Evolutionary conservation across 2,329 filamentous ascomycete species (phyloP).

Genomic region (Cercospora zeina): DNA sequence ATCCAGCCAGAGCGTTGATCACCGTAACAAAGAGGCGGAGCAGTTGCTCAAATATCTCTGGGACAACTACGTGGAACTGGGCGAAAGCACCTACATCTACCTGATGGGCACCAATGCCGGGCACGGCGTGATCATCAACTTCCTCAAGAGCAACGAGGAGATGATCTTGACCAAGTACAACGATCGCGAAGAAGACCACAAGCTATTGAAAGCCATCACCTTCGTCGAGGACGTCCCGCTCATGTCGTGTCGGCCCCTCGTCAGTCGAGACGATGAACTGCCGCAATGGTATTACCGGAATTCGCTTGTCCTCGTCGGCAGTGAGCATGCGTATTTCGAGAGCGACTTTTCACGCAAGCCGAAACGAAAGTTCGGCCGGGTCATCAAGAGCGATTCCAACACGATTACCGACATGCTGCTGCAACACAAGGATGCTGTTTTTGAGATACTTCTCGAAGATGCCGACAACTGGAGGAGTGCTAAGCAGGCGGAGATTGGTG

Average conservation of each 20-base stretch:
- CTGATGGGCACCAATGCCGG: constrained; percentile 88
- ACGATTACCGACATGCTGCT: constrained; percentile 59
- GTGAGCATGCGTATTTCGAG: constrained; percentile 73
- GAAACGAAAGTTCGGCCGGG: constrained; percentile 59
- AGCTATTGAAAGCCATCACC: constrained; percentile 71
- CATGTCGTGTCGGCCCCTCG: constrained; percentile 64
- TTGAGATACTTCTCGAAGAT: constrained; percentile 47
- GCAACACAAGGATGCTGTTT: constrained; percentile 54
- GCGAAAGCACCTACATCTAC: constrained; percentile 70
- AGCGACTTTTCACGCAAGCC: constrained; percentile 58
- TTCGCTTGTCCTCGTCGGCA: constrained; percentile 75
- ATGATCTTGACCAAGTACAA: constrained; percentile 43
- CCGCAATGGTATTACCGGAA: constrained; percentile 82
- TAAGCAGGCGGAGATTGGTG: not conserved
- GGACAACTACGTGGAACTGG: constrained; percentile 92
- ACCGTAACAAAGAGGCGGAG: constrained; percentile 53
- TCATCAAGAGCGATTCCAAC: constrained; percentile 50
- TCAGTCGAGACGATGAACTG: constrained; percentile 65
- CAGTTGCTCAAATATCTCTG: constrained; percentile 84
- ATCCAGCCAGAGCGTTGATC: constrained; percentile 51
- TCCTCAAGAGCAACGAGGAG: constrained; percentile 58
- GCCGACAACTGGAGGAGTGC: constrained; percentile 43
- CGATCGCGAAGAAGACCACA: constrained; percentile 65
- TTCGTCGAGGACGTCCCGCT: constrained; percentile 76
- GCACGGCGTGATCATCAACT: constrained; percentile 76